Evolutionary conservation across 345 rosid species (phyloP).

Genomic region (Eucalyptus cloeziana): DNA sequence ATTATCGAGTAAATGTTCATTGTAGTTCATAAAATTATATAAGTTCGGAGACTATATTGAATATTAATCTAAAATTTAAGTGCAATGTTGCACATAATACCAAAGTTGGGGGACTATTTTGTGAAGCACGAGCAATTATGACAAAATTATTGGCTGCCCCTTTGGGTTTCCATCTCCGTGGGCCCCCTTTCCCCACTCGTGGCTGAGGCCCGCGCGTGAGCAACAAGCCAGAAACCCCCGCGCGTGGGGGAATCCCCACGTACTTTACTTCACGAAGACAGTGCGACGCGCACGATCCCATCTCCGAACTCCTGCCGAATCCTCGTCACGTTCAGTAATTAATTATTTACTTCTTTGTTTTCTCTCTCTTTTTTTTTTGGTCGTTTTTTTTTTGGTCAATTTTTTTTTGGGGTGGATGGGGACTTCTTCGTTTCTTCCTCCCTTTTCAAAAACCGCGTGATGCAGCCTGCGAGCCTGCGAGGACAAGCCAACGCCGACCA

Average conservation of each 20-base stretch:
- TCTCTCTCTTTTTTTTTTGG: too few relatives aligned
- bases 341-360: too few relatives aligned
- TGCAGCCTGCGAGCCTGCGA: not conserved
- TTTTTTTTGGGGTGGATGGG: too few relatives aligned
- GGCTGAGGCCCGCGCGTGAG: not conserved
- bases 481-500: not conserved
- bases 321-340: not conserved
- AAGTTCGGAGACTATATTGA: too few relatives aligned
- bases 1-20: not conserved
- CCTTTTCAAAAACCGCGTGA: not conserved
- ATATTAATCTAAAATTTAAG: too few relatives aligned
- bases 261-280: not conserved
- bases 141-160: not conserved
- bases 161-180: not conserved
- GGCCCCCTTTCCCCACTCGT: not conserved
- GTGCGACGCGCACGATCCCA: not conserved
- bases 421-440: not conserved
- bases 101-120: too few relatives aligned
- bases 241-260: not conserved
- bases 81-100: accelerated
- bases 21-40: too few relatives aligned
- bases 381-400: too few relatives aligned
- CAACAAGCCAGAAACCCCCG: not conserved
- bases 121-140: not conserved
- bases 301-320: not conserved